Evolutionary conservation across 2,329 filamentous ascomycete species (phyloP).

Genomic region (Apiospora phragmitis): DNA sequence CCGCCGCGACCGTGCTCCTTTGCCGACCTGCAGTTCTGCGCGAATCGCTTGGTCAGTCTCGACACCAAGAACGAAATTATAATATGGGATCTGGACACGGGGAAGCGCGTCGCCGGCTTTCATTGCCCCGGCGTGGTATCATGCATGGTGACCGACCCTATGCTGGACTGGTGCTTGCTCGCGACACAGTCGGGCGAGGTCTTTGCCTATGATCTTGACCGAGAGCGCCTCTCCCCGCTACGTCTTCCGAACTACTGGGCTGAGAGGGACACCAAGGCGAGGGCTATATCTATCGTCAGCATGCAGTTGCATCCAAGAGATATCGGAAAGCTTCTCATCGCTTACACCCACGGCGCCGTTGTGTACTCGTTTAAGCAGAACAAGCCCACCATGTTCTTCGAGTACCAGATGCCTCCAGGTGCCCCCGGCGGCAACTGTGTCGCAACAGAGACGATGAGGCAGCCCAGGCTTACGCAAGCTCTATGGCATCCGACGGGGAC

Average conservation of each 20-base stretch:
- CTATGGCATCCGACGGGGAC: slow-evolving; percentile 95
- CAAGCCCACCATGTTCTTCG: slow-evolving; percentile 72
- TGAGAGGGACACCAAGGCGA: slow-evolving; percentile 67
- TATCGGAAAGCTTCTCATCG: slow-evolving; percentile 86
- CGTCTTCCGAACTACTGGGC: slow-evolving; percentile 86
- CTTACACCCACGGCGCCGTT: slow-evolving; percentile 85
- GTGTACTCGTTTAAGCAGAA: slow-evolving; percentile 96
- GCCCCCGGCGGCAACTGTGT: slow-evolving; percentile 80
- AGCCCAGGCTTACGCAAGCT: slow-evolving; percentile 77
- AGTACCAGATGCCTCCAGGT: slow-evolving; percentile 78
- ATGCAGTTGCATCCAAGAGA: slow-evolving; percentile 88
- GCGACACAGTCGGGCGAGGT: slow-evolving; percentile 83
- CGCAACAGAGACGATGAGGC: slow-evolving; percentile 61
- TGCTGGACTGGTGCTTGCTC: slow-evolving; percentile 89
- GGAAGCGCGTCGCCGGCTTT: slow-evolving; percentile 66
- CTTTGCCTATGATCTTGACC: slow-evolving; percentile 89
- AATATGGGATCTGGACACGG: slow-evolving; percentile 78
- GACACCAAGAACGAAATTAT: slow-evolving; percentile 84
- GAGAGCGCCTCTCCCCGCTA: slow-evolving; percentile 73
- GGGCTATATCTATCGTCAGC: slow-evolving; percentile 64
- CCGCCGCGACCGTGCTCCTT: slow-evolving; percentile 74
- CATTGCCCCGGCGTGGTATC: slow-evolving; percentile 76
- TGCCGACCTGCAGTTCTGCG: slow-evolving; percentile 78
- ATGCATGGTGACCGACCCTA: slow-evolving; percentile 78
- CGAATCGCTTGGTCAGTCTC: slow-evolving; percentile 80